These are phyloP conservation scores for Tuber umbilicatum DNA, from an alignment of 495 filamentous ascomycete genomes.

Conservation along the genomic window DNA sequence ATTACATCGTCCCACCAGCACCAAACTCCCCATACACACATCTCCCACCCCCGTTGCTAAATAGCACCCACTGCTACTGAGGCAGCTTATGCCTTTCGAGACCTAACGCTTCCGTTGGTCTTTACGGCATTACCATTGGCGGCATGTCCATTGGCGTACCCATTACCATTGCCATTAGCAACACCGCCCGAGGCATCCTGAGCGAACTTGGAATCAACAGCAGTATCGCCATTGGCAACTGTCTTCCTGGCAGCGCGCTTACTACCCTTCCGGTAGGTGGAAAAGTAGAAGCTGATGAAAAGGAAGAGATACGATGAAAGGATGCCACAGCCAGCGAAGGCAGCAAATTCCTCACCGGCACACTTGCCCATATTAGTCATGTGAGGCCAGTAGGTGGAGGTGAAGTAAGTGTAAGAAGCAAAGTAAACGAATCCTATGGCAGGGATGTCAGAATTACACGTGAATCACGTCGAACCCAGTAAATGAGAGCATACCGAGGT, in stretches of 20 bases:
- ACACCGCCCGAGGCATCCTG: constrained; percentile 41
- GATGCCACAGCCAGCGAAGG: constrained; percentile 85
- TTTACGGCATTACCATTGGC: constrained; percentile 48
- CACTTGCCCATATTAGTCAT: constrained; percentile 77
- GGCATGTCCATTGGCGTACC: constrained; percentile 6
- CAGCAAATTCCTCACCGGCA: constrained; percentile 95
- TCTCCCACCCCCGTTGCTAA: not conserved
- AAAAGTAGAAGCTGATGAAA: constrained; percentile 98
- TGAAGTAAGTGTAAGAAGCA: constrained; percentile 92
- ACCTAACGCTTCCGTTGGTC: constrained; percentile 51
- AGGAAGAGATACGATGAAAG: constrained; percentile 89
- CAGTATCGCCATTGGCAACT: constrained; percentile 46
- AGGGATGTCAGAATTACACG: constrained; percentile 17
- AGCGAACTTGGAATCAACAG: constrained; percentile 42
- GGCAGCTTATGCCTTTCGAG: constrained; percentile 53
- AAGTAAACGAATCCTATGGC: constrained; percentile 79
- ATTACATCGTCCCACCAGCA: constrained; percentile 34
- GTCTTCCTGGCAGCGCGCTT: constrained; percentile 56
- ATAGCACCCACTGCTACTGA: constrained; percentile 7
- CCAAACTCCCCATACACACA: constrained; percentile 31
- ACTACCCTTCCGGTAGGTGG: constrained; percentile 85
- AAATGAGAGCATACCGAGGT: constrained; percentile 55
- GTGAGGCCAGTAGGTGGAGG: constrained; percentile 80
- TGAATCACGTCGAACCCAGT: not conserved
- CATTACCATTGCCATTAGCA: constrained; percentile 38